These are phyloP conservation scores for Backusella morwellensis DNA, from an alignment of 192 early-diverging fungal genomes.

Conservation along the genomic window DNA sequence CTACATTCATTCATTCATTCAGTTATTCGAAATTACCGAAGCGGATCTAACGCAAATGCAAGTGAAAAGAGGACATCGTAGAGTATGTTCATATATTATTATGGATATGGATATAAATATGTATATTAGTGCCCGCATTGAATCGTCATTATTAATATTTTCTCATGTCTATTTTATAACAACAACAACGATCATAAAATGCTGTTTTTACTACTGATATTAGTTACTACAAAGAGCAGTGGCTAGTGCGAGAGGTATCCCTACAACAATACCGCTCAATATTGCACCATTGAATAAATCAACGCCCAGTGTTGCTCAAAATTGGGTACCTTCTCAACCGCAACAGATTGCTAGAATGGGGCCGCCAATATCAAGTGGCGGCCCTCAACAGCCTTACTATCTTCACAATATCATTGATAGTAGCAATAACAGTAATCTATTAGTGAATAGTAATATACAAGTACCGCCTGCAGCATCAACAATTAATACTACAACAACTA, in stretches of 20 bases:
- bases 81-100: constrained; percentile 28
- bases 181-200: not conserved
- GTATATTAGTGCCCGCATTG: not conserved
- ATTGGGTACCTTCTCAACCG: not conserved
- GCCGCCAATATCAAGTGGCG: not conserved
- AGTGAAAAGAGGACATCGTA: constrained; percentile 44
- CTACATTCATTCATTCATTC: not conserved
- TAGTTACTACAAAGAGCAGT: constrained; percentile 43
- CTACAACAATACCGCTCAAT: not conserved
- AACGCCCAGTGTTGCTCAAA: not conserved
- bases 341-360: not conserved
- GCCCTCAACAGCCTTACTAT: not conserved
- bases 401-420: not conserved
- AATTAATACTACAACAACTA: not conserved
- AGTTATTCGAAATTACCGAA: constrained; percentile 42
- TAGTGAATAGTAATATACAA: not conserved
- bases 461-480: not conserved
- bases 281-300: not conserved
- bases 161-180: not conserved
- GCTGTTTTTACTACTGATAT: not conserved
- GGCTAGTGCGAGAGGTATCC: constrained; percentile 33
- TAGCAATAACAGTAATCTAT: not conserved
- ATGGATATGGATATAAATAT: not conserved
- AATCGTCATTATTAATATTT: not conserved
- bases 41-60: constrained; percentile 34